Percentiles rank a stretch among this genome's conserved stretches.
phyloP scores from a whole-genome alignment of 2,329 filamentous ascomycete genomes.

The Ophiostoma ips region DNA sequence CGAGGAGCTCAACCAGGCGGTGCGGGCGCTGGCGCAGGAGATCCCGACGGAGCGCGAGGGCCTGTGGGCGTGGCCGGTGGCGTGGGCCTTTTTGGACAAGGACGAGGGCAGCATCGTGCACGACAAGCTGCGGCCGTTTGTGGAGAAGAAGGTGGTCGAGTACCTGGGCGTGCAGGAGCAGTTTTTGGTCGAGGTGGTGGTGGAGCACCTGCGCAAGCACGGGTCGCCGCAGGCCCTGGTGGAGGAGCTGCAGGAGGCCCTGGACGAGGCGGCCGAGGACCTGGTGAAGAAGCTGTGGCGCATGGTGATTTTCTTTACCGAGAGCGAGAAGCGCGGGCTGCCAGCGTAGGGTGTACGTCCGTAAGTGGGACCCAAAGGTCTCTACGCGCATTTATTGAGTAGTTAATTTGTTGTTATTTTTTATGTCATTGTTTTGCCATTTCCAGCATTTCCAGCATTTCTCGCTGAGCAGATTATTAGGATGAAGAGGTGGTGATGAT shows the following conservation, averaged over 20 bases:
- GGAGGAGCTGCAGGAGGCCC: conserved; percentile 71
- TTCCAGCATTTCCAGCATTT: too few relatives aligned
- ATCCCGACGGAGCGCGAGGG: conserved; percentile 79
- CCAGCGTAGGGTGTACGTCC: conserved; percentile 44
- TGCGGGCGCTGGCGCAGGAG: conserved; percentile 69
- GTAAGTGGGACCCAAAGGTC: too few relatives aligned
- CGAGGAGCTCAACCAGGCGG: conserved; percentile 73
- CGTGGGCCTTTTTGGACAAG: conserved; percentile 85
- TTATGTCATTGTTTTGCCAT: too few relatives aligned
- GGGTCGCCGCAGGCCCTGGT: conserved; percentile 67
- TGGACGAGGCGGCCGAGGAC: conserved; percentile 89
- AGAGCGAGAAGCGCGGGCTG: conserved; percentile 81
- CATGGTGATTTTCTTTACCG: conserved; percentile 96
- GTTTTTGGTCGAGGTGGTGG: conserved; percentile 82
- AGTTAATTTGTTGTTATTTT: too few relatives aligned
- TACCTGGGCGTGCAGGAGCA: conserved; percentile 94
- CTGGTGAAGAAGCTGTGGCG: conserved; percentile 95
- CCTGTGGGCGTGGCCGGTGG: conserved; percentile 83
- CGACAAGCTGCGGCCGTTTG: conserved; percentile 83
- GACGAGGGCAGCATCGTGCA: conserved; percentile 43
- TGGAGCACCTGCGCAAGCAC: conserved; percentile 68
- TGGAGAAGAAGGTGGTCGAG: conserved; percentile 96
- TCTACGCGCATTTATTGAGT: too few relatives aligned
- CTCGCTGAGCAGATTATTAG: too few relatives aligned
- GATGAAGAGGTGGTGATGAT: too few relatives aligned